phyloP scores from a whole-genome alignment of 2,329 filamentous ascomycete genomes.

The Xylariaceae sp. region DNA sequence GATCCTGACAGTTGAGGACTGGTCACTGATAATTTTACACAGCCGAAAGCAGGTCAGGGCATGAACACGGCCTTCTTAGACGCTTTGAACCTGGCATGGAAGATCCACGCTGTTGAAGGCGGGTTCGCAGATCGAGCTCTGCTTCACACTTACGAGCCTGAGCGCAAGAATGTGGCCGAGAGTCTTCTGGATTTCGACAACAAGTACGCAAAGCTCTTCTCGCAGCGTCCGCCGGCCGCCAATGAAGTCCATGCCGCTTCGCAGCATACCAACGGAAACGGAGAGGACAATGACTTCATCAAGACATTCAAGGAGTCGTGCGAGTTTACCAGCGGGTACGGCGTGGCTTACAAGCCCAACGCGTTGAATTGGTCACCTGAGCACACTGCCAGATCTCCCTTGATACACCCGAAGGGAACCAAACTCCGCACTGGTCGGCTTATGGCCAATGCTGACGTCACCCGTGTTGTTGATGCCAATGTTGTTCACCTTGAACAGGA shows the following conservation, averaged over 20 bases:
- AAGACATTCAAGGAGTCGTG: slow-evolving; percentile 87
- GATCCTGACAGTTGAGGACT: background rate
- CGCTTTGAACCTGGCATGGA: slow-evolving; percentile 90
- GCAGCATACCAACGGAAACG: slow-evolving; percentile 21
- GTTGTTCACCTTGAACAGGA: slow-evolving; percentile 88
- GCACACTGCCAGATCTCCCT: slow-evolving; percentile 66
- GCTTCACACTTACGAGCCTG: slow-evolving; percentile 79
- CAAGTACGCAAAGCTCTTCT: slow-evolving; percentile 87
- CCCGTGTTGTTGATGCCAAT: slow-evolving; percentile 82
- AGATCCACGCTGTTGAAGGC: slow-evolving; percentile 84
- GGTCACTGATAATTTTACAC: slow-evolving; percentile 31
- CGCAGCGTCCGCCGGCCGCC: slow-evolving; percentile 67
- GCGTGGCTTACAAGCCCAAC: slow-evolving; percentile 80
- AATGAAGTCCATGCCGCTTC: slow-evolving; percentile 68
- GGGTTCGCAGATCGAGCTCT: slow-evolving; percentile 73
- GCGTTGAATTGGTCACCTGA: slow-evolving; percentile 74
- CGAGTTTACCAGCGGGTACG: slow-evolving; percentile 90
- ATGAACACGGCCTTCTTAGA: slow-evolving; percentile 80
- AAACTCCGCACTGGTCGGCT: slow-evolving; percentile 71
- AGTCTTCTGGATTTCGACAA: slow-evolving; percentile 82
- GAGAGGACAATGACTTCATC: slow-evolving; percentile 73
- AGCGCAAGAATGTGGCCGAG: slow-evolving; percentile 81
- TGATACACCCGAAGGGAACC: slow-evolving; percentile 63
- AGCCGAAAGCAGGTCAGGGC: slow-evolving; percentile 73
- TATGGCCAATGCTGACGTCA: slow-evolving; percentile 75